phyloP scores from a whole-genome alignment of 2,329 filamentous ascomycete genomes.

The Fusarium robinianum region DNA sequence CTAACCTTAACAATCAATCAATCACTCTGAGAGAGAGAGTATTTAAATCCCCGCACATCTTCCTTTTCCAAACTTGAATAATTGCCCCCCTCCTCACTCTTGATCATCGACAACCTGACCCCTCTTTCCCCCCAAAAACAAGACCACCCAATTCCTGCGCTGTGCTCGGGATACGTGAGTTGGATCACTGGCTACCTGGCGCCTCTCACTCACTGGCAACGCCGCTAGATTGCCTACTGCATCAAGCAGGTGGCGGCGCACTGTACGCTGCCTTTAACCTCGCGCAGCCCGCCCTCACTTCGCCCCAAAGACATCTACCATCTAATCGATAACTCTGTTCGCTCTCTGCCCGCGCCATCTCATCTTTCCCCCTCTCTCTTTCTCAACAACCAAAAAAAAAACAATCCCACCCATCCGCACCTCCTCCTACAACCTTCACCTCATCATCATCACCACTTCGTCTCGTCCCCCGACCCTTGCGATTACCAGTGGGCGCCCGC shows the following conservation, averaged over 20 bases:
- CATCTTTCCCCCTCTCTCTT: constrained; percentile 19
- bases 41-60: too few species aligned
- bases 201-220: constrained; percentile 8
- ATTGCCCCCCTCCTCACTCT: too few species aligned
- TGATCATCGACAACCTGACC: constrained; percentile 9
- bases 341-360: constrained; percentile 27
- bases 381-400: constrained; percentile 30
- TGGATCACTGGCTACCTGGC: background rate
- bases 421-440: constrained; percentile 7
- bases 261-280: constrained; percentile 34
- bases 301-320: constrained; percentile 38
- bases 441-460: background rate
- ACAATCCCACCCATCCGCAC: constrained; percentile 16
- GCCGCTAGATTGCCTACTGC: background rate
- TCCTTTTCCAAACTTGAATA: too few species aligned
- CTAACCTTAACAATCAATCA: too few species aligned
- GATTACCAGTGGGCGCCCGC: constrained; percentile 20
- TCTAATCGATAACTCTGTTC: constrained; percentile 32
- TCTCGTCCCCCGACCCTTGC: constrained; percentile 6
- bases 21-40: too few species aligned
- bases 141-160: constrained; percentile 14
- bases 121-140: constrained; percentile 2
- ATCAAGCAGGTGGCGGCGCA: constrained; percentile 27
- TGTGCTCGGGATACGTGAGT: constrained; percentile 1
- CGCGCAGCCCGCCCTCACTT: constrained; percentile 36